Base-by-base conservation (phyloP, 2,329 filamentous ascomycete genomes). In the Sporothrix brunneoviolacea region DNA sequence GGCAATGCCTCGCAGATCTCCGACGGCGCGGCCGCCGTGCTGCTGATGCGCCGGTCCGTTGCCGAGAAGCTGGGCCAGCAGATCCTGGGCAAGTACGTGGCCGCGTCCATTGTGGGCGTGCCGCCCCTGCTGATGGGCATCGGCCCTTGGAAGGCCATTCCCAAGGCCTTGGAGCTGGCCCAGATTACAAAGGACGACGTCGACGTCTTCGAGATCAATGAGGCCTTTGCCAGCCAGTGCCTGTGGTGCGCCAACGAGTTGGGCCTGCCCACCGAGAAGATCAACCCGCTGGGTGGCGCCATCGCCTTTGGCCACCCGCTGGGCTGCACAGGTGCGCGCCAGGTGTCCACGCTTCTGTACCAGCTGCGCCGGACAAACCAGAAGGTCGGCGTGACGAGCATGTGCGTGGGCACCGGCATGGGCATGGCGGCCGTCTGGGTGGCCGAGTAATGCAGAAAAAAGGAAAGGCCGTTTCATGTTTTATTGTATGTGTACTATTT, bases 141-240 rank as follows among this genome's bases (percentile, higher is more conserved):
- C 59, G 93, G 93, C 1, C 93, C 93, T 45, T 95, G 89, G 82
- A 91, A 91, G 70, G 91, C 93, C 51, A 97, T 98, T 63, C 93
- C 93, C 57, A 86, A 91, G 65, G 91, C 88, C 4, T 83, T 96
- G 51, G 79, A 88, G 65, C 91, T 93, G 68, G 88, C 91, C 0
- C 90, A 91, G 54, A 82, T 98, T 61, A 76, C 75, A 65, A 88
- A 84, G 69, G 85, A 95, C 51, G 91, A 97, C 59, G 89, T 98
- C 27, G 93, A 97, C 66, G 91, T 97, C 64, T 97, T 81, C 64
- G 93, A 98, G 80, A 96, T 98, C 78, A 98, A 98, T 75, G 93
- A 98, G 79, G 93, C 93, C 1, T 98, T 98, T 68, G 93, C 93
- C 28, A 88, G 82, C 57, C 91, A 97, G 77, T 95, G 89, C 69